Conservation (phyloP, 1,284 basidiomycete genomes). For the Porogramme epimiltina region DNA sequence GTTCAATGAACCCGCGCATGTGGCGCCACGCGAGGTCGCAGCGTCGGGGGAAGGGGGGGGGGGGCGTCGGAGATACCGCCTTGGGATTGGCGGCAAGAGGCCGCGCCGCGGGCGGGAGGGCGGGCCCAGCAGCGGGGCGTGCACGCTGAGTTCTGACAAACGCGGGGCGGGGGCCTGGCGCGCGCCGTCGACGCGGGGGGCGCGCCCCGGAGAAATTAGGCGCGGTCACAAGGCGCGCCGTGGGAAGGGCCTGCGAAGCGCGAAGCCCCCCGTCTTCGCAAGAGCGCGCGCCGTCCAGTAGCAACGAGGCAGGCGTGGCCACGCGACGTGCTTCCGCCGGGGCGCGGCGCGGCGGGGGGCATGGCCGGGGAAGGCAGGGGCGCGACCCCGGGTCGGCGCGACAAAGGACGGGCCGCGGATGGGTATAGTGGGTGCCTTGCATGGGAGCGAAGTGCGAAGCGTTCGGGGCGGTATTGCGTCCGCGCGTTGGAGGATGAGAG, state of each 20-base stretch:
- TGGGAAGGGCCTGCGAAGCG: not conserved
- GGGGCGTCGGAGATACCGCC: not conserved
- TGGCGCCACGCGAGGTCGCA: too few relatives aligned
- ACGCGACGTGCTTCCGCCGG: not conserved
- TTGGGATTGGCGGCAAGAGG: too few relatives aligned
- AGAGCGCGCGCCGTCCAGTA: constrained; percentile 18
- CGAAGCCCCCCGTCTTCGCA: not conserved
- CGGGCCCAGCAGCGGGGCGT: too few relatives aligned
- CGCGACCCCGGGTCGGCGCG: not conserved
- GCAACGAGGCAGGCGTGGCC: constrained; percentile 16
- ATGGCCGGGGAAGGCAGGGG: not conserved
- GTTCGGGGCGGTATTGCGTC: not conserved
- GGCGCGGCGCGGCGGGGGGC: not conserved
- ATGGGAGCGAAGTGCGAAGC: not conserved
- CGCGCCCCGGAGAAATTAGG: not conserved
- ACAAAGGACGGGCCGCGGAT: constrained; percentile 2
- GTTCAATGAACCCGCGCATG: too few relatives aligned
- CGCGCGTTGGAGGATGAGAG: too few relatives aligned
- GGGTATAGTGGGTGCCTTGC: constrained; percentile 10
- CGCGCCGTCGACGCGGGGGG: too few relatives aligned
- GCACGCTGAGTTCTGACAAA: too few relatives aligned
- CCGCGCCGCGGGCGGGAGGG: too few relatives aligned
- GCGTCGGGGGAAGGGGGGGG: not conserved
- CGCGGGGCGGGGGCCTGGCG: too few relatives aligned
- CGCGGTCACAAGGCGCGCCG: not conserved